A percentile compares a stretch with the other conserved stretches of the same genome.
Conservation (phyloP, 2,329 filamentous ascomycete species). For the Paracoccidioides brasiliensis region DNA sequence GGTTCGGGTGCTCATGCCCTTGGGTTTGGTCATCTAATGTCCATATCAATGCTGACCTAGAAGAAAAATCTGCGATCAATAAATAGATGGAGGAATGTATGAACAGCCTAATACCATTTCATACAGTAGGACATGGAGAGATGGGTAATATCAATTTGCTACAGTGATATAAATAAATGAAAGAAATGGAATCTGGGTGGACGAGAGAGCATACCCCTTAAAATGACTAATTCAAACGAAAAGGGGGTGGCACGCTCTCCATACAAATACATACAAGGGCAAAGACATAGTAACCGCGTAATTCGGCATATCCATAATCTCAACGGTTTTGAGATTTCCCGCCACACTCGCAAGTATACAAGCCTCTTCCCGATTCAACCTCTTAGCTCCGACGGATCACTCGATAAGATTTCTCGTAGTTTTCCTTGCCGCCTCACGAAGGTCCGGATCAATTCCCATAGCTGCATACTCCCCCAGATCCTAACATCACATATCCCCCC, state of each 20-base stretch:
- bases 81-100: no score
- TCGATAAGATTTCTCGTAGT: constrained; percentile 37
- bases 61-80: no score
- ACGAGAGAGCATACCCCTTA: not conserved
- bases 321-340: constrained; percentile 38
- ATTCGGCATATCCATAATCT: constrained; percentile 43
- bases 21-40: no score
- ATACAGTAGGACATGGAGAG: no score
- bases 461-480: constrained; percentile 34
- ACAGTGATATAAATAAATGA: no score
- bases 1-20: no score
- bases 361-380: constrained; percentile 34
- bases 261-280: constrained; percentile 36
- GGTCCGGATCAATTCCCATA: constrained; percentile 36
- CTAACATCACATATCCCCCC: not conserved
- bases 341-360: constrained; percentile 43
- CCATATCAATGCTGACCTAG: no score
- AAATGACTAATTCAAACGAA: not conserved
- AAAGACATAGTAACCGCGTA: constrained; percentile 40
- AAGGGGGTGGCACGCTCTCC: not conserved
- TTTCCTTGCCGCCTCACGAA: constrained; percentile 38
- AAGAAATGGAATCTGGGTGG: not conserved
- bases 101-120: no score
- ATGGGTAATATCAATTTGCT: no score
- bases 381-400: constrained; percentile 37